Evolutionary conservation across 345 rosid genomes (phyloP).

Genomic region (Eucalyptus cloeziana): DNA sequence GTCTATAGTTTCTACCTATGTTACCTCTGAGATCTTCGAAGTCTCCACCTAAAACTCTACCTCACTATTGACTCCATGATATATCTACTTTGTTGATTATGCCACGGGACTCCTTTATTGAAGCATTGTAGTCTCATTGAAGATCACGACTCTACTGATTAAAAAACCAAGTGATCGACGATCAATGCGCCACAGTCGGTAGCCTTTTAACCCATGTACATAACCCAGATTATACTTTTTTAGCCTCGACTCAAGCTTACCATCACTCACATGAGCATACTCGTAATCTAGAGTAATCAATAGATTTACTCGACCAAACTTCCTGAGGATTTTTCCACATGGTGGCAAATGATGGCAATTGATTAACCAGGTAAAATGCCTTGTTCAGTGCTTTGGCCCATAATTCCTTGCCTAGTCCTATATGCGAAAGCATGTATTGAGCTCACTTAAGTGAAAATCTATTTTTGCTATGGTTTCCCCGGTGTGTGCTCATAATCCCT

Average conservation of each 20-base stretch:
- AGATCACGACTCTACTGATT: accelerated
- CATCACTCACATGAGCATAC: background rate
- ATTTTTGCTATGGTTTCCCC: accelerated
- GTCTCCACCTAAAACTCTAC: no score
- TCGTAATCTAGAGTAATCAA: background rate
- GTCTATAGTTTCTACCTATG: accelerated
- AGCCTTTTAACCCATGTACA: background rate
- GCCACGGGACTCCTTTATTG: no score
- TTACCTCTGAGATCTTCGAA: accelerated
- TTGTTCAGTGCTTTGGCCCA: no score
- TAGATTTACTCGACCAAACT: background rate
- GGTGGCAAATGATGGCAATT: accelerated
- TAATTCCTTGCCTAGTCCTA: no score
- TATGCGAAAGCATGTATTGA: background rate
- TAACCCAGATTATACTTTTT: background rate
- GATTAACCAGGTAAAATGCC: no score
- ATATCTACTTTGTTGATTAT: no score
- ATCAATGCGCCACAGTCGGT: accelerated
- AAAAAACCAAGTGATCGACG: no score
- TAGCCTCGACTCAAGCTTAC: background rate
- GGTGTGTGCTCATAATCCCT: background rate
- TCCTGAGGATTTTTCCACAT: background rate
- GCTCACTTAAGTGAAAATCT: background rate
- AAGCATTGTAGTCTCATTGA: no score
- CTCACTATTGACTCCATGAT: no score